These are phyloP conservation scores for Oehlia diaphana DNA, from an alignment of 192 early-diverging fungal species.

Conservation along the genomic window DNA sequence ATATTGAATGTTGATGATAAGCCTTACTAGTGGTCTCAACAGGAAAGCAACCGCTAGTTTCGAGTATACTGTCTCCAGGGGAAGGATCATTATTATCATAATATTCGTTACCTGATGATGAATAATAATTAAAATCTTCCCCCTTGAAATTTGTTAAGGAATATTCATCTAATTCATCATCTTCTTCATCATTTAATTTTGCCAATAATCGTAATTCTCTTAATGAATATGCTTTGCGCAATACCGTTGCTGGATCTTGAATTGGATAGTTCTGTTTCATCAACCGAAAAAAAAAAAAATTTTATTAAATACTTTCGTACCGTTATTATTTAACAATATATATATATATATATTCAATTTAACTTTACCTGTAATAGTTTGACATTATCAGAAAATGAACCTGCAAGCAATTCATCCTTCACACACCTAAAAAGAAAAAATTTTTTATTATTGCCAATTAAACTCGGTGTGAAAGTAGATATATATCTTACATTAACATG, in stretches of 20 bases:
- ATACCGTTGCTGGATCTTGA: constrained; percentile 16
- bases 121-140: neutral
- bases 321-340: no score
- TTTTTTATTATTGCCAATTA: neutral
- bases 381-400: constrained; percentile 64
- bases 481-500: constrained; percentile 62
- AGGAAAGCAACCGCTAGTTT: neutral
- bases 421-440: constrained; percentile 18
- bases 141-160: neutral
- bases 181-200: constrained; percentile 25
- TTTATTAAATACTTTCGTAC: no score
- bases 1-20: neutral
- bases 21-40: neutral
- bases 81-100: neutral
- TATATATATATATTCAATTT: neutral
- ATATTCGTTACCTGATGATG: constrained; percentile 12
- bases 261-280: constrained; percentile 22
- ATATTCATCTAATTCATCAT: constrained; percentile 3
- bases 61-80: neutral
- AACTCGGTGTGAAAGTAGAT: neutral
- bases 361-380: constrained; percentile 56
- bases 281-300: neutral
- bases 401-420: constrained; percentile 48
- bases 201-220: constrained; percentile 14
- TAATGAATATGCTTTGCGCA: constrained; percentile 19